Conservation (phyloP, 805 yeast species). For the Sugiyamaella floridensis region DNA sequence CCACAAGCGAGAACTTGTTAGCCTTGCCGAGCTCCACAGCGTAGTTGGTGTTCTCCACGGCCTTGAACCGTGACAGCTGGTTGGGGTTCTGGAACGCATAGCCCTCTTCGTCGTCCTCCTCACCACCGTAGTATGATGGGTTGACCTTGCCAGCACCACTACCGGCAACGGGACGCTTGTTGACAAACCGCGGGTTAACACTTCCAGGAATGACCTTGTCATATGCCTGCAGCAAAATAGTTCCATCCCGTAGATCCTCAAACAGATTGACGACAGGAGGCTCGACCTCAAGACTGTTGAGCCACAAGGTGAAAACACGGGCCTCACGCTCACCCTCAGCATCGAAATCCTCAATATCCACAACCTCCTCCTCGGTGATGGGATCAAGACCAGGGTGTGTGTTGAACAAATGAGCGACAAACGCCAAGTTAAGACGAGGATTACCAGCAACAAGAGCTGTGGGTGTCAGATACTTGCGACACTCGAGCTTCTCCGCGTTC, state of each 20-base stretch:
- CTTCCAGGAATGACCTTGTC: conserved; percentile 94
- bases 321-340: conserved; percentile 99
- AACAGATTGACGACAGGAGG: conserved; percentile 88
- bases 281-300: conserved; percentile 91
- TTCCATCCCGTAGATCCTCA: conserved; percentile 93
- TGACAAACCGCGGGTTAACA: conserved; percentile 70
- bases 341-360: conserved; percentile 95
- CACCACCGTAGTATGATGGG: background rate
- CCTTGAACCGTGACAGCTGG: conserved; percentile 85
- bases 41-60: conserved; percentile 94
- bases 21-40: conserved; percentile 96
- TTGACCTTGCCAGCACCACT: conserved; percentile 9
- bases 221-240: conserved; percentile 80
- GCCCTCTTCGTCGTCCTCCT: conserved; percentile 3
- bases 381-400: conserved; percentile 97
- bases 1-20: conserved; percentile 87
- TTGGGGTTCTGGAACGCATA: background rate
- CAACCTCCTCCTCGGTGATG: conserved; percentile 79
- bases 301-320: conserved; percentile 95
- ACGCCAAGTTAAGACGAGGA: conserved; percentile 92
- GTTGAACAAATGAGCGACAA: conserved; percentile 94
- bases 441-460: conserved; percentile 90
- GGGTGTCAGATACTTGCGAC: conserved; percentile 93
- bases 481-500: conserved; percentile 85
- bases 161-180: conserved; percentile 74